Conservation (phyloP, 225 moss, liverwort and hornwort genomes). For the Polytrichum commune region DNA sequence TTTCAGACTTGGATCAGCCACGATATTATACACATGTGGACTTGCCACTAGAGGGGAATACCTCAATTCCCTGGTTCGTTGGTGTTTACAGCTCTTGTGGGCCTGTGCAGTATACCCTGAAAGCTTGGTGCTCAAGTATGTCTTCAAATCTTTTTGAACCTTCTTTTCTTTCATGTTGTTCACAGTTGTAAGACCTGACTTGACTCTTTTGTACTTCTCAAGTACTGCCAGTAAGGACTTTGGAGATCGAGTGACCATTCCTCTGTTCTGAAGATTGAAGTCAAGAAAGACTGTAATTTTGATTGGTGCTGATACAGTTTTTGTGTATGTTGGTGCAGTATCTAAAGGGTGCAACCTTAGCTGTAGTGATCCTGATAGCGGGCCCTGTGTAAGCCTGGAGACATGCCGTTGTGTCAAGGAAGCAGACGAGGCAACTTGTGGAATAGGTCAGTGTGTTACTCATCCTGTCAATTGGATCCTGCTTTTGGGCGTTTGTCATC, state of each 20-base stretch:
- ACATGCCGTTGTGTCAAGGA: slow-evolving; percentile 37
- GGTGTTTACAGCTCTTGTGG: slow-evolving; percentile 47
- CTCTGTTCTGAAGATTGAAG: too few relatives aligned
- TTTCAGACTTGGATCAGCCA: slow-evolving; percentile 6
- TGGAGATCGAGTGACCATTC: too few relatives aligned
- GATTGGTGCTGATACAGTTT: neutral
- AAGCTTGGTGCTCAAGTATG: slow-evolving; percentile 54
- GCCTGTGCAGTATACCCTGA: slow-evolving; percentile 34
- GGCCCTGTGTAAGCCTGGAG: slow-evolving; percentile 47
- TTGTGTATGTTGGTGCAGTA: slow-evolving; percentile 18
- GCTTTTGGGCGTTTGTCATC: too few relatives aligned
- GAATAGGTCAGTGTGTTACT: slow-evolving; percentile 31
- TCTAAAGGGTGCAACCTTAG: slow-evolving; percentile 39
- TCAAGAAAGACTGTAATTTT: too few relatives aligned
- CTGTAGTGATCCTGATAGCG: slow-evolving; percentile 49
- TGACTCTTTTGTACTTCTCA: neutral
- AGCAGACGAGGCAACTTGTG: slow-evolving; percentile 10
- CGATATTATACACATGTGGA: slow-evolving; percentile 31
- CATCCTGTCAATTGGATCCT: too few relatives aligned
- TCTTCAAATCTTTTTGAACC: neutral
- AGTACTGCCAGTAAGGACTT: too few relatives aligned
- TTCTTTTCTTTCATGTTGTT: neutral
- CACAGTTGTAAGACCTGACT: neutral
- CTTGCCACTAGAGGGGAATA: slow-evolving; percentile 28
- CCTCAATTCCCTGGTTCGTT: slow-evolving; percentile 27